Evolutionary conservation across 1,284 basidiomycete species (phyloP), one percentile per base, ranked within the genome.

Genomic region (Microbotryum intermedium): DNA sequence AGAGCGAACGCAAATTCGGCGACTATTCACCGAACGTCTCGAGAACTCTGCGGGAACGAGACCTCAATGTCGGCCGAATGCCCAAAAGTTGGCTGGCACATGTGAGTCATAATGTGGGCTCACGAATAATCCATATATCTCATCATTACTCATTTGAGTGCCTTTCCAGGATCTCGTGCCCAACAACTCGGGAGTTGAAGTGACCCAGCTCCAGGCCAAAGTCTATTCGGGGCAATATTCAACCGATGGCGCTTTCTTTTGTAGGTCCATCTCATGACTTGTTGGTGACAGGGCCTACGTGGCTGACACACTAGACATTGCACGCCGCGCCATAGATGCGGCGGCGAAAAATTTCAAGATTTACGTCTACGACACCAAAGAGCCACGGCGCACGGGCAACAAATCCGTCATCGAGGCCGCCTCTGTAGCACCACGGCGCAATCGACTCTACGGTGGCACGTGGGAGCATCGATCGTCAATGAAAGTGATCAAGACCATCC

Each of bases 191-290:
- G 94, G 94, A 4, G 88, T 88, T 1, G 83, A 90, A 13, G 92
- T 97, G 0, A 89, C 90, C 1, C 78, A 80, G 43, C 92, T 92
- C 70, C 79, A 81, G 4, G 78, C 84, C 16, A 89, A 91, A 60
- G 85, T 92, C 39, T 98, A 98, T 72, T 89, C 86, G 13, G 95
- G 90, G 0, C 93, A 97, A 74, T 97, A 86, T 75, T 92, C 90
- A 64, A 74, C 74, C 52, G 74, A 75, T 58, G 61, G 69, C 34
- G 57, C 66, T 48, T 70, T 73, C 60, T 73, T 72, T 69, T 56
- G 34, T 39, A 18, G 34, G 34, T 39, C 34, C 11, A 39, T 10
- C 34, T 39, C 34, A 39, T 16, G 18, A 4, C 34, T 39, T 16
- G 34, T 16, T 16, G 11, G 34, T 11, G 34, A 39, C 34, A 2